Percentiles rank a stretch among this genome's conserved stretches.
Conservation (phyloP, 345 rosid genomes). For the Melastoma malabathricum region DNA sequence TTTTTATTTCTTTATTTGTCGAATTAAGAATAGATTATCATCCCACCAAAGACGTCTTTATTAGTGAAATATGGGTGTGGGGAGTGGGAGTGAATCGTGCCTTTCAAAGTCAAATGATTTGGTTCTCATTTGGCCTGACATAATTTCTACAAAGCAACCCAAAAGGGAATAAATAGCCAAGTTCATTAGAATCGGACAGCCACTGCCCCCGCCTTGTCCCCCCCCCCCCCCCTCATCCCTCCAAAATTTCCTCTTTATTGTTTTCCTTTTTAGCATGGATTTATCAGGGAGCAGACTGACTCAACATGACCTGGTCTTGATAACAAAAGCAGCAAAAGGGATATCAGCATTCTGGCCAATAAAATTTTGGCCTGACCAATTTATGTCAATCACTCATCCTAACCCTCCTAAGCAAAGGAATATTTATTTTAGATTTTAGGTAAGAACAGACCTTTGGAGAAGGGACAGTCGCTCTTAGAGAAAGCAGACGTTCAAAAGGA, state of each 20-base stretch:
- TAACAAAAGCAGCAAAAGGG: too few species aligned
- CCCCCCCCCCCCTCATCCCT: not conserved
- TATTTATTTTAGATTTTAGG: too few species aligned
- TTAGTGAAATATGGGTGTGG: not conserved
- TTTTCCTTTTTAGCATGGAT: not conserved
- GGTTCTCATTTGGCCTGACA: conserved; percentile 10
- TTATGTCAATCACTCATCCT: too few species aligned
- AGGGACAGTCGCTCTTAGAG: too few species aligned
- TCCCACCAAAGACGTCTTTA: conserved; percentile 1
- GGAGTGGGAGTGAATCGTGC: not conserved
- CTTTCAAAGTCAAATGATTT: conserved; percentile 6
- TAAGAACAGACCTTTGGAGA: too few species aligned
- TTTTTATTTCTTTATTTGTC: not conserved
- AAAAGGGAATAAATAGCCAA: not conserved
- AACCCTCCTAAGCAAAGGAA: too few species aligned
- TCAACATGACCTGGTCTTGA: too few species aligned
- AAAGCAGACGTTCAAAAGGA: too few species aligned
- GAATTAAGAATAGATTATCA: not conserved
- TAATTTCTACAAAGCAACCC: conserved; percentile 4
- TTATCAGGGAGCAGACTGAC: too few species aligned
- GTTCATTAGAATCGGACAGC: conserved; percentile 4
- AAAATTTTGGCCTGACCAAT: too few species aligned
- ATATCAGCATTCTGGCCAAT: too few species aligned
- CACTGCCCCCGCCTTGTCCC: too few species aligned
- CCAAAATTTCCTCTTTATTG: not conserved